Evolutionary conservation across 768 basidiomycete species (phyloP), one percentile per base, ranked within the genome.

Genomic region (Auricularia heimuer): DNA sequence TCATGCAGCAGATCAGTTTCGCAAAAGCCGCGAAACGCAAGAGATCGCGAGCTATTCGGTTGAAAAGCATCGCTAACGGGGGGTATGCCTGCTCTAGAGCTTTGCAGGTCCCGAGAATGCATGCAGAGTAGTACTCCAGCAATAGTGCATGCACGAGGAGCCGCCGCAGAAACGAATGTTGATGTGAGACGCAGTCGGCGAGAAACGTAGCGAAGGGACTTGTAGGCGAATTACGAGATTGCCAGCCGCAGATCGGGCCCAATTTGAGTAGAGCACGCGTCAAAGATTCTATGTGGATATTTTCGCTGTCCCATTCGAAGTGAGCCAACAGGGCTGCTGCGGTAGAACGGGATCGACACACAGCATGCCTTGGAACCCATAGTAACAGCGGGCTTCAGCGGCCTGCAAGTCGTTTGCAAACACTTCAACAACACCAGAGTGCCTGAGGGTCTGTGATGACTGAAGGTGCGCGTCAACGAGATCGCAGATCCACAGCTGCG

Each of bases 301-400:
- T 98, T 71, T 97, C 95, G 77, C 79, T 60, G 33, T 7, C 6
- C 6, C 7, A 35, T 4, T 14, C 33, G 11, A 60, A 60, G 21
- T 60, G 24, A 6, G 11, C 8, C 18, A 14, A 42, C 39, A 14
- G 39, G 39, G 29, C 29, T 42, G 39, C 8, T 14, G 18, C 56
- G 34, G 11, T 34, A 10, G 35, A 18, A 37, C 14, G 33, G 16
- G 29, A 18, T 24, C 24, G 4, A 72, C 73, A 35, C 58, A 80
- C 86, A 96, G 96, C 94, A 97, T 97, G 70, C 97, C 92, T 74
- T 98, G 94, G 78, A 96, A 97, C 16, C 94, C 94, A 71, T 96
- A 98, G 77, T 97, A 98, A 74, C 92, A 97, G 2, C 94, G 87
- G 3, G 93, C 94, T 74, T 98, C 94, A 3, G 94, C 90, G 1